Evolutionary conservation across 805 yeast genomes (phyloP), one percentile per base, ranked within the genome.

Genomic region (Candida silvicultrix): DNA sequence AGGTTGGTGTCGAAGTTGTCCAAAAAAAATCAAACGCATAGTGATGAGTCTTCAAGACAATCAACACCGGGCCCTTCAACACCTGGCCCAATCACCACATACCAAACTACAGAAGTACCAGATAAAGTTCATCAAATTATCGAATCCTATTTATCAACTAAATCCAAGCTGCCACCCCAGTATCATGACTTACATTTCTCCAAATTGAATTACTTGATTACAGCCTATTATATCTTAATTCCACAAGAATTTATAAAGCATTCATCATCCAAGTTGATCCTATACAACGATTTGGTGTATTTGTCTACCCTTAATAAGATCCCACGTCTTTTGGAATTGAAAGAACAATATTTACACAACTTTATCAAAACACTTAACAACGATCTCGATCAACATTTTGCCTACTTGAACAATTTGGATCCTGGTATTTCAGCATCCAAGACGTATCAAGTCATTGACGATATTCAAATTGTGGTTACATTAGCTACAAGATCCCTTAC

Each of bases 301-400:
- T 22, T 58, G 16, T 32, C 45, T 8, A 15, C 34, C 1, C 20
- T 42, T 0, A 42, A 45, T 4, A 28, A 37, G 3, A 41, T 52
- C 11, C 49, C 49, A 2, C 40, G 54, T 70, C 51, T 76, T 70
- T 44, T 66, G 61, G 79, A 78, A 68, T 55, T 74, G 70, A 31
- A 72, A 72, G 54, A 58, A 9, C 22, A 45, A 3, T 41, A 53
- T 19, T 36, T 59, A 9, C 29, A 49, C 20, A 38, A 43, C 10
- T 43, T 46, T 16, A 48, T 56, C 15, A 40, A 41, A 16, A 6
- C 21, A 4, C 47, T 47, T 28, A 57, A 58, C 28, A 6, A 16
- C 1, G 38, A 38, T 5, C 49, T 59, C 4, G 41, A 29, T 14
- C 18, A 37, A 6, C 11, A 15, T 4, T 53, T 37, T 28, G 6